Evolutionary conservation across 2,329 filamentous ascomycete species (phyloP).

Genomic region (Blastomyces silverae): DNA sequence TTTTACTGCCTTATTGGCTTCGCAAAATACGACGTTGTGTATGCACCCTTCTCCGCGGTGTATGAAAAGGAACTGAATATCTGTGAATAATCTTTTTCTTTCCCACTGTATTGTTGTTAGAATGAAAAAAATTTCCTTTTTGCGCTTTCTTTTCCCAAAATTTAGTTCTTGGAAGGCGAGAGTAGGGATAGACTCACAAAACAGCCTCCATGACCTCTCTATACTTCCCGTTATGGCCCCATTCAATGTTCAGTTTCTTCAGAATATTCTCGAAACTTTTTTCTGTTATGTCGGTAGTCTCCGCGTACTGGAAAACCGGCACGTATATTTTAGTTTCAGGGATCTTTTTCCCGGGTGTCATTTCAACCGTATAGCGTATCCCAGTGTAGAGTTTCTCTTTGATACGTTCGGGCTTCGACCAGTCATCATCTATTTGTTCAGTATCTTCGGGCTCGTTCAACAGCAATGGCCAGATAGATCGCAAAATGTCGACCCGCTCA

Average conservation of each 20-base stretch:
- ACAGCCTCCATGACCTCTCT: neutral
- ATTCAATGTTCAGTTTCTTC: neutral
- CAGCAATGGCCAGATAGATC: neutral
- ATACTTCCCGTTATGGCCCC: slow-evolving; percentile 1
- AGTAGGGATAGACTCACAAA: neutral
- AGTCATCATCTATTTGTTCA: neutral
- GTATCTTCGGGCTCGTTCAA: slow-evolving; percentile 1
- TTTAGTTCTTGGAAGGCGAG: neutral
- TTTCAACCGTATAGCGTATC: neutral
- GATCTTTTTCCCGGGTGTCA: neutral
- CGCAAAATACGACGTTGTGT: slow-evolving; percentile 1
- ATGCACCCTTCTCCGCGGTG: neutral
- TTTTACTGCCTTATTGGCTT: neutral
- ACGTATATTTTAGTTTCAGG: neutral
- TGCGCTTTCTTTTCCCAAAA: neutral
- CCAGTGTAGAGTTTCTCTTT: neutral
- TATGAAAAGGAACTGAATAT: neutral
- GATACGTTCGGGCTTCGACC: neutral
- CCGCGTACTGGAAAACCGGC: neutral
- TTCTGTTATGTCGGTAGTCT: neutral
- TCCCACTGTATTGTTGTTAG: neutral
- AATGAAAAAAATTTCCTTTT: neutral
- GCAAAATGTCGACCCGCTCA: neutral
- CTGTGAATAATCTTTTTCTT: neutral
- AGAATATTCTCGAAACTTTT: neutral